Evolutionary conservation across 2,329 filamentous ascomycete genomes (phyloP).

Genomic region (Grosmannia clavigera): DNA sequence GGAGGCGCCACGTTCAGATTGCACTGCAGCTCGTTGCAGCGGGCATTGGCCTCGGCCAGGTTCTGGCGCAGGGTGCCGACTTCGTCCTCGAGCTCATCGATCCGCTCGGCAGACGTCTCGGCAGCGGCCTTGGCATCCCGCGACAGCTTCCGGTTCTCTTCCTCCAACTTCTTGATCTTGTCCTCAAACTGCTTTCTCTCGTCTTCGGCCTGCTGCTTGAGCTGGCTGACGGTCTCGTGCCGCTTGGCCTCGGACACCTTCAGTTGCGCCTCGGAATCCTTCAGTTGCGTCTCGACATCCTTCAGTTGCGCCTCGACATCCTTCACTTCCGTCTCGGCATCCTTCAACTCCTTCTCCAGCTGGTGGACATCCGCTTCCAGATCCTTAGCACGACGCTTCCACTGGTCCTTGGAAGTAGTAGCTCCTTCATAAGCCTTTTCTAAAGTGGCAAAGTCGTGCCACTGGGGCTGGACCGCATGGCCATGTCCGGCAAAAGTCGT

Average conservation of each 20-base stretch:
- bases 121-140: neutral
- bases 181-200: constrained; percentile 5
- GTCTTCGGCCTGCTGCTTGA: constrained; percentile 17
- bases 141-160: constrained; percentile 2
- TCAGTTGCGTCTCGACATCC: constrained; percentile 7
- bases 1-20: constrained; percentile 9
- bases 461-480: constrained; percentile 14
- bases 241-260: constrained; percentile 3
- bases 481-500: constrained; percentile 3
- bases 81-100: constrained; percentile 10
- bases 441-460: constrained; percentile 16
- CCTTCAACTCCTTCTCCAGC: constrained; percentile 12
- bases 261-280: constrained; percentile 11
- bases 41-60: constrained; percentile 14
- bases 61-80: constrained; percentile 13
- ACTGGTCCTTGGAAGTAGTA: constrained; percentile 14
- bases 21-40: constrained; percentile 15
- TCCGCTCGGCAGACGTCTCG: constrained; percentile 3
- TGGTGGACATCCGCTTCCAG: constrained; percentile 14
- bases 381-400: constrained; percentile 14
- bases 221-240: constrained; percentile 14
- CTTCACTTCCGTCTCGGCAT: constrained; percentile 8
- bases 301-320: constrained; percentile 4
- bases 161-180: constrained; percentile 13
- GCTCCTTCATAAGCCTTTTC: constrained; percentile 16